Evolutionary conservation across 2,329 filamentous ascomycete species (phyloP).

Genomic region (Trichoderma sp.): DNA sequence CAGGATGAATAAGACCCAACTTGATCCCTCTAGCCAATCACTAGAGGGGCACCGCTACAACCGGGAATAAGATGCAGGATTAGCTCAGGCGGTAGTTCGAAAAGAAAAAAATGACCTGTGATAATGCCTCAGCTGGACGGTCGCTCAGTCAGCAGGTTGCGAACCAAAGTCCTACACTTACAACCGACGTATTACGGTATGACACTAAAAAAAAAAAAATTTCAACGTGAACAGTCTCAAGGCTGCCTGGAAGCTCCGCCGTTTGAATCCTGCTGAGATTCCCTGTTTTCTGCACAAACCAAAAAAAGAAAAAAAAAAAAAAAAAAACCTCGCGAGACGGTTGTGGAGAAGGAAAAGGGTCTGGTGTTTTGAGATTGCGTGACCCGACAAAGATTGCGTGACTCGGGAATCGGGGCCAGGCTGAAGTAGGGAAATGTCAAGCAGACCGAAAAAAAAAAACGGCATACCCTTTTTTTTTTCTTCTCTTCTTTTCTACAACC

Average conservation of each 20-base stretch:
- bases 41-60: not conserved
- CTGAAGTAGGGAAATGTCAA: not conserved
- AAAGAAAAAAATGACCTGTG: not conserved
- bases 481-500: not conserved
- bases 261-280: not conserved
- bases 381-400: constrained; percentile 15
- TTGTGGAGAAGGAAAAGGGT: not conserved
- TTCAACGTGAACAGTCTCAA: too few species aligned
- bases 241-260: not conserved
- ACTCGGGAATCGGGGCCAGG: constrained; percentile 3
- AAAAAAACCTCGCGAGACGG: not conserved
- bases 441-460: not conserved
- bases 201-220: not conserved
- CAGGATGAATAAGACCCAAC: not conserved
- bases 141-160: not conserved
- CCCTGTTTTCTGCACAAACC: not conserved
- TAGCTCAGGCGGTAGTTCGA: not conserved
- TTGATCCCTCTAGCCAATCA: not conserved
- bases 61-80: not conserved
- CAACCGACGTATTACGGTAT: not conserved
- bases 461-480: not conserved
- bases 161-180: not conserved
- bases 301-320: not conserved
- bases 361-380: constrained; percentile 11
- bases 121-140: not conserved